Conservation (phyloP, 2,329 filamentous ascomycete genomes). For the Calonectria pauciramosa region DNA sequence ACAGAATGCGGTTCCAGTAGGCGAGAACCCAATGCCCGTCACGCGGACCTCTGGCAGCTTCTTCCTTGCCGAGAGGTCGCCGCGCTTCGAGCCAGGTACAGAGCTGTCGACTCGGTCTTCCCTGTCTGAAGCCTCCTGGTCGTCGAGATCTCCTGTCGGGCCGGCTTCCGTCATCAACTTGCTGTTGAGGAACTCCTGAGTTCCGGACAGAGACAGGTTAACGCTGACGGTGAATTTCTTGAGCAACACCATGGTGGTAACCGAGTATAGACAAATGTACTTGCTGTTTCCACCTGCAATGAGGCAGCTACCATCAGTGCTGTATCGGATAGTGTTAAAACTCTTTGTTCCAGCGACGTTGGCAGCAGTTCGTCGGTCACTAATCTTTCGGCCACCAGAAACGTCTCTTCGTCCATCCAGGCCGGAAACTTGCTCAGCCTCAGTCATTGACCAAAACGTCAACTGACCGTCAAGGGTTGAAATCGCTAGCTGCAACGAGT, state of each 20-base stretch:
- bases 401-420: slow-evolving; percentile 93
- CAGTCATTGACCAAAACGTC: slow-evolving; percentile 93
- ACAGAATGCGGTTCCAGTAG: slow-evolving; percentile 91
- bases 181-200: slow-evolving; percentile 97
- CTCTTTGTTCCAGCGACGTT: slow-evolving; percentile 92
- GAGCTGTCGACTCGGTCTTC: slow-evolving; percentile 85
- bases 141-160: slow-evolving; percentile 86
- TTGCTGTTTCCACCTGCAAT: slow-evolving; percentile 97
- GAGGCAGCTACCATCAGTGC: slow-evolving; percentile 90
- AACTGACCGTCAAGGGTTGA: slow-evolving; percentile 94
- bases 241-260: slow-evolving; percentile 88
- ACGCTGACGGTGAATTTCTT: slow-evolving; percentile 97
- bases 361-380: slow-evolving; percentile 90
- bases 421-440: slow-evolving; percentile 87
- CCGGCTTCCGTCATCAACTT: slow-evolving; percentile 92
- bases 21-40: slow-evolving; percentile 86
- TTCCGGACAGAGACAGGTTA: slow-evolving; percentile 95
- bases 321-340: slow-evolving; percentile 91
- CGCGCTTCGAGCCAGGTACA: slow-evolving; percentile 88
- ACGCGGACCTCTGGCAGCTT: slow-evolving; percentile 87
- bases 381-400: slow-evolving; percentile 89
- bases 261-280: slow-evolving; percentile 98
- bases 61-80: slow-evolving; percentile 83
- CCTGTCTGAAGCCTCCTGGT: slow-evolving; percentile 88
- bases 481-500: slow-evolving; percentile 90